Evolutionary conservation across 2,329 filamentous ascomycete genomes (phyloP).

Genomic region (Xylariaceae sp.): DNA sequence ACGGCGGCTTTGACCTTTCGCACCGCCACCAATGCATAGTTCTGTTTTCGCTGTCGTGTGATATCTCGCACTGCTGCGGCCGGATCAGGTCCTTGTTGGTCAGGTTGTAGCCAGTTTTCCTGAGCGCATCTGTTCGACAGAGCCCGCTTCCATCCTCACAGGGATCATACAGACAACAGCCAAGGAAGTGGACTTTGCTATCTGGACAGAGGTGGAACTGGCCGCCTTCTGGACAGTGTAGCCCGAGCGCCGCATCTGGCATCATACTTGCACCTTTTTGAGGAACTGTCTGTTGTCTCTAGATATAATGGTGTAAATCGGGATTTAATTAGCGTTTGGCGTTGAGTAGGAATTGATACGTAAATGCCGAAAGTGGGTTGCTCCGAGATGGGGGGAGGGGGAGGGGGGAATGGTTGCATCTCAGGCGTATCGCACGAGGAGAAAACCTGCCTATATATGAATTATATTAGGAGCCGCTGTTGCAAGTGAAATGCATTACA

Average conservation of each 20-base stretch:
- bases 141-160: slow-evolving; percentile 1
- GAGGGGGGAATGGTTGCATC: background rate
- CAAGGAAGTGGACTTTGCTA: background rate
- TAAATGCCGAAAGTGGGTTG: background rate
- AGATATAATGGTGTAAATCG: background rate
- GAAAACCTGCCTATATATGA: background rate
- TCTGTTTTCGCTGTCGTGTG: background rate
- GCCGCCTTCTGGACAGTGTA: background rate
- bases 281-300: background rate
- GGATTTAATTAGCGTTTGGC: no score
- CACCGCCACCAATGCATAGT: background rate
- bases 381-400: background rate
- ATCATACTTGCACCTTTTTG: background rate
- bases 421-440: background rate
- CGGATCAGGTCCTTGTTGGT: background rate
- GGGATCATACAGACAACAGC: slow-evolving; percentile 1
- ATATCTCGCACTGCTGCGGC: slow-evolving; percentile 2
- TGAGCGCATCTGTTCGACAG: background rate
- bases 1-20: background rate
- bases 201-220: slow-evolving; percentile 1
- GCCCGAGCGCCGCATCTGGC: background rate
- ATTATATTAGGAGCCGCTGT: background rate
- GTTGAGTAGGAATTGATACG: background rate
- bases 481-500: background rate
- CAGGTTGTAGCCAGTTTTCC: background rate